phyloP scores from a whole-genome alignment of 495 filamentous ascomycete genomes.

The Parachaetomium inaequale region DNA sequence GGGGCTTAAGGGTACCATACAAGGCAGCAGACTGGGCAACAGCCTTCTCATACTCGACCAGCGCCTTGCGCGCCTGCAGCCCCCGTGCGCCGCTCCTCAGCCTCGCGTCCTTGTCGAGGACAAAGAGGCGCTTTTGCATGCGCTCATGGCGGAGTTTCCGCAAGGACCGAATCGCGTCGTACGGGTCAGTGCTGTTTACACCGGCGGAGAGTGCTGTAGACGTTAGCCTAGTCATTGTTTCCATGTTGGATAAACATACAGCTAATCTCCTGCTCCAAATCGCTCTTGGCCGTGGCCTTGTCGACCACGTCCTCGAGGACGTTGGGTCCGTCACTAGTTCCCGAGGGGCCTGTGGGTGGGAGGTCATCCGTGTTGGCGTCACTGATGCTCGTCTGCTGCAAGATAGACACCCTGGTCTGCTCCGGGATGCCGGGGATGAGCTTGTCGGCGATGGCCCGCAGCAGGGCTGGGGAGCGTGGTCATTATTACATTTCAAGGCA shows the following conservation, averaged over 20 bases:
- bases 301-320: constrained; percentile 67
- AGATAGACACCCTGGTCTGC: constrained; percentile 60
- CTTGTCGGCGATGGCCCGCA: constrained; percentile 71
- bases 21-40: constrained; percentile 52
- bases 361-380: constrained; percentile 32
- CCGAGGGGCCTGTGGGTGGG: not conserved
- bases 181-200: constrained; percentile 44
- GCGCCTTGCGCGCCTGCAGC: constrained; percentile 64
- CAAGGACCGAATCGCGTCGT: constrained; percentile 56
- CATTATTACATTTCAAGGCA: not conserved
- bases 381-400: constrained; percentile 63
- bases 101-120: constrained; percentile 67
- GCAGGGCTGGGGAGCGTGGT: constrained; percentile 48
- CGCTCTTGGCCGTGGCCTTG: constrained; percentile 58
- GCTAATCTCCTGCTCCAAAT: constrained; percentile 54
- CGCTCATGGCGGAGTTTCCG: constrained; percentile 58
- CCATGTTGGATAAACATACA: constrained; percentile 49
- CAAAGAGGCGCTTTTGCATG: constrained; percentile 57
- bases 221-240: constrained; percentile 8
- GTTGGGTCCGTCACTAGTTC: constrained; percentile 31
- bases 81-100: constrained; percentile 70
- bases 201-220: constrained; percentile 34
- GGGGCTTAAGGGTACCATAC: constrained; percentile 43
- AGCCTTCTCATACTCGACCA: constrained; percentile 61
- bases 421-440: constrained; percentile 75